These are phyloP conservation scores for Wickerhamiella pararugosa DNA, from an alignment of 1,139 yeast genomes.

Conservation along the genomic window DNA sequence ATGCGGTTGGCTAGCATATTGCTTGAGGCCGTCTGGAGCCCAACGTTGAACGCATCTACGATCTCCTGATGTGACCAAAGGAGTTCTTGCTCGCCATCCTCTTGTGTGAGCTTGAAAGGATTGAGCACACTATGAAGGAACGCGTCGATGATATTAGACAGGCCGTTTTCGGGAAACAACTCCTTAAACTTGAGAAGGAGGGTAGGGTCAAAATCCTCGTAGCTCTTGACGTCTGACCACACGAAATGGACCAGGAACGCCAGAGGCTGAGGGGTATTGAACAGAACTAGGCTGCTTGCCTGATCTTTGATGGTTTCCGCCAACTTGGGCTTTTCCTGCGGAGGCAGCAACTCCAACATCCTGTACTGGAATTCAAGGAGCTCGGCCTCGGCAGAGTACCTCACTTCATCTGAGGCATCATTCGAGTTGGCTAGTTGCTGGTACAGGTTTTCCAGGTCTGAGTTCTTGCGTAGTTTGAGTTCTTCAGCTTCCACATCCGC, in stretches of 20 bases:
- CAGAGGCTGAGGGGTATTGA: conserved; percentile 41
- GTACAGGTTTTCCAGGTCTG: conserved; percentile 41
- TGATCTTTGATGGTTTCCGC: conserved; percentile 36
- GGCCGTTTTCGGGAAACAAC: conserved; percentile 44
- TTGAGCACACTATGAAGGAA: conserved; percentile 47
- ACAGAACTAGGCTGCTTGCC: conserved; percentile 60
- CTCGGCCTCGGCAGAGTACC: conserved; percentile 47
- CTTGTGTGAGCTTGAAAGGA: conserved; percentile 28
- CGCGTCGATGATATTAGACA: conserved; percentile 39
- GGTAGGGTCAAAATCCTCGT: conserved; percentile 37
- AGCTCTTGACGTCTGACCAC: conserved; percentile 45
- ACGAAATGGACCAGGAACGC: conserved; percentile 74
- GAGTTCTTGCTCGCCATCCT: conserved; percentile 17
- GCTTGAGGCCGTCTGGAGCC: conserved; percentile 32
- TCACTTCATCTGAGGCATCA: conserved; percentile 40
- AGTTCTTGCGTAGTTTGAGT: conserved; percentile 33
- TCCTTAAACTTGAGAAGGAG: conserved; percentile 37
- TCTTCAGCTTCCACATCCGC: conserved; percentile 27
- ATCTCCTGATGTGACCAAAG: conserved; percentile 37
- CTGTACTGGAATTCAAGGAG: conserved; percentile 43
- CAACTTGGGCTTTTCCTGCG: conserved; percentile 29
- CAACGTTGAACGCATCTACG: conserved; percentile 38
- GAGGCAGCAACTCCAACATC: conserved; percentile 35
- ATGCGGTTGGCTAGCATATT: conserved; percentile 54
- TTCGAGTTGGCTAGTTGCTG: conserved; percentile 39